These are phyloP conservation scores for Ophiostoma fasciatum DNA, from an alignment of 2,329 filamentous ascomycete genomes.

Conservation along the genomic window DNA sequence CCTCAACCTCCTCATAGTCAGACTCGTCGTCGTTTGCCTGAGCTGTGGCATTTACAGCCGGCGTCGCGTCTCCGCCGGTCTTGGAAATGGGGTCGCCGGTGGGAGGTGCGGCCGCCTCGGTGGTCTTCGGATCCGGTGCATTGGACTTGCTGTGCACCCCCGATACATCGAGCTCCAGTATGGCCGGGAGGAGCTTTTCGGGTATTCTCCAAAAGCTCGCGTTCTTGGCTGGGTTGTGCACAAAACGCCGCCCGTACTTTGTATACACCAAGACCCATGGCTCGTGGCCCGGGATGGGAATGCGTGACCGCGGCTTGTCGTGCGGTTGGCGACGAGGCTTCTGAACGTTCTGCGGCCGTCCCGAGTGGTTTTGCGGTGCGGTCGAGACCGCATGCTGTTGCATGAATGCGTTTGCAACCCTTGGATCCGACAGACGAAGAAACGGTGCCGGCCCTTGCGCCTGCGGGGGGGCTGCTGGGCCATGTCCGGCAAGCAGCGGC, in stretches of 20 bases:
- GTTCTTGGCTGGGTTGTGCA: constrained; percentile 74
- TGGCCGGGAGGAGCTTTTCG: constrained; percentile 66
- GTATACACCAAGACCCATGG: constrained; percentile 92
- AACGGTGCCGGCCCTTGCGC: constrained; percentile 25
- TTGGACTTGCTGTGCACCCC: too few species aligned
- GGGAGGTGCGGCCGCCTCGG: too few species aligned
- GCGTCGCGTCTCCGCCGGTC: too few species aligned
- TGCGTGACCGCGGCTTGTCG: constrained; percentile 70
- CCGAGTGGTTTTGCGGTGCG: too few species aligned
- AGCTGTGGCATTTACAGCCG: too few species aligned
- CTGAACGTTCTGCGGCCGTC: constrained; percentile 33
- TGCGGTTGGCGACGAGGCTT: constrained; percentile 50
- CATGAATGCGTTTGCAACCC: constrained; percentile 45
- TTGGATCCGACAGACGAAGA: constrained; percentile 35
- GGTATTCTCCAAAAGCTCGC: constrained; percentile 94
- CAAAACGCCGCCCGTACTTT: constrained; percentile 76
- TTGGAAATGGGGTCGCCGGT: too few species aligned
- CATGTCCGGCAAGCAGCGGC: constrained; percentile 13
- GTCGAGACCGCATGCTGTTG: constrained; percentile 32
- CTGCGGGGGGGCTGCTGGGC: constrained; percentile 16
- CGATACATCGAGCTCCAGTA: constrained; percentile 60
- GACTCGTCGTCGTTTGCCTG: constrained; percentile 39
- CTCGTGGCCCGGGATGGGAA: constrained; percentile 63
- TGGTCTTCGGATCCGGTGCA: too few species aligned
- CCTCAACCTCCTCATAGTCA: constrained; percentile 66